Base-by-base conservation (phyloP, 139 green algal species). In the Coelastrella sp. region DNA sequence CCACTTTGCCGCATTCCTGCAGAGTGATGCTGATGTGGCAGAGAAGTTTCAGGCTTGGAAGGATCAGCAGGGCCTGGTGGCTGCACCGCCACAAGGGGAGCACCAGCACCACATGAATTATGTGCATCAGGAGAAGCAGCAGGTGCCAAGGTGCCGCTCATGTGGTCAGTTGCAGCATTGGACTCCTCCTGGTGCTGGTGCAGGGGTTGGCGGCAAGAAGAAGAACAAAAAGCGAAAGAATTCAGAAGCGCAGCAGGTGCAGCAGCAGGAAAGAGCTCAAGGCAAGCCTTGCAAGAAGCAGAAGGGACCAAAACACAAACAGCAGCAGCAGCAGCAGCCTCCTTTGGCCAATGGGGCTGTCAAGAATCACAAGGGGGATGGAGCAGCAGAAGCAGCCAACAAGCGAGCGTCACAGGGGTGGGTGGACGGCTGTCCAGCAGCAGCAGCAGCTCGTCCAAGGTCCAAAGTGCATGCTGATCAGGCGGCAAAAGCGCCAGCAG, bases 1-100 rank as follows among this genome's bases (percentile, higher is more conserved):
- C 8, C 59, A 61, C 0, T 86, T 86, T 86, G 81, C 59, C n/a
- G 81, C 59, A 24, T 86, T 75, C 60, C 59, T 86, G 81, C 24
- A 58, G 57, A 24, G 17, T 7, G 59, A 73, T 20, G n/a, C 81
- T 6, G n/a, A 74, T 11, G 81, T 73, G 6, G n/a, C 22, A 15
- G 22, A 24, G 14, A 11, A n/a, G 9, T 86, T 86, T 22, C 11
- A 75, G n/a, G 60, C 81, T 8, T 86, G 81, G 81, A 59, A 86
- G 81, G 59, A 76, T 65, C 66, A 80, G 83, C 66, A 80, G 27
- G n/a, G 35, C 35, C 35, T 49, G 35, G 35, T 49, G 3, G 17
- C 70, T 35, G 70, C 19, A 78, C 12, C 14, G 70, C 70, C 70
- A n/a, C 15, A 25, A 25, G 12, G 15, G 63, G 63, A 72, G 63